Base-by-base conservation (phyloP, 495 filamentous ascomycete species). In the Xylaria scruposa region DNA sequence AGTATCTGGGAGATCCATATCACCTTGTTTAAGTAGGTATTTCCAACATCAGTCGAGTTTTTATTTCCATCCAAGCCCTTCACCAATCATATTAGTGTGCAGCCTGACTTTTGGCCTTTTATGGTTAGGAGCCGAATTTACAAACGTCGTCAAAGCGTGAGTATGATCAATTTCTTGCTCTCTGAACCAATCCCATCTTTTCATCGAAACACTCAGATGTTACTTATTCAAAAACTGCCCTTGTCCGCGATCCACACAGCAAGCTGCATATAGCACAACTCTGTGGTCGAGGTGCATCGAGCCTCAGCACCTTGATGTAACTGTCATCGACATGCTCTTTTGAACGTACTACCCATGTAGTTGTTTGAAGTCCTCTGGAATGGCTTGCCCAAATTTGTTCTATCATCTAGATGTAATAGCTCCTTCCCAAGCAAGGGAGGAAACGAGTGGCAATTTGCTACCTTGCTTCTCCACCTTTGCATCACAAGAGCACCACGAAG, bases 101-200 rank as follows among this genome's bases (percentile, higher is more conserved):
- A 49, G n/a, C 33, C 65, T 68, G 40, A 70, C 62, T 38, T 33
- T 61, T 44, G 61, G 51, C 70, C 29, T 42, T 61, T 47, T 49
- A 47, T 38, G 29, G 40, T 54, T 67, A 21, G 29, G 36, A 40
- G 19, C 31, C 59, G 40, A 64, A 24, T 47, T 64, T 31, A 56
- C 46, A 42, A 29, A 33, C 44, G n/a, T 21, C n/a, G 19, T 26
- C 26, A n/a, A 38, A 67, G 67, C 36, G 63, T 67, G 24, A 67
- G 63, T 59, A 63, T 9, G n/a, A n/a, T 46, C 31, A n/a, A 19
- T 49, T 46, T 59, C 67, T 17, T 33, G 46, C 19, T 31, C 29
- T 31, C 1, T 19, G 4, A 42, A 6, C 59, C 33, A 12, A 47
- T 13, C 42, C 15, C 3, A 6, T 47, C n/a, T 31, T 65, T 12